A percentile compares a stretch with the other conserved stretches of the same genome.
phyloP scores from a whole-genome alignment of 768 basidiomycete species.

The Lenzites betulinus region DNA sequence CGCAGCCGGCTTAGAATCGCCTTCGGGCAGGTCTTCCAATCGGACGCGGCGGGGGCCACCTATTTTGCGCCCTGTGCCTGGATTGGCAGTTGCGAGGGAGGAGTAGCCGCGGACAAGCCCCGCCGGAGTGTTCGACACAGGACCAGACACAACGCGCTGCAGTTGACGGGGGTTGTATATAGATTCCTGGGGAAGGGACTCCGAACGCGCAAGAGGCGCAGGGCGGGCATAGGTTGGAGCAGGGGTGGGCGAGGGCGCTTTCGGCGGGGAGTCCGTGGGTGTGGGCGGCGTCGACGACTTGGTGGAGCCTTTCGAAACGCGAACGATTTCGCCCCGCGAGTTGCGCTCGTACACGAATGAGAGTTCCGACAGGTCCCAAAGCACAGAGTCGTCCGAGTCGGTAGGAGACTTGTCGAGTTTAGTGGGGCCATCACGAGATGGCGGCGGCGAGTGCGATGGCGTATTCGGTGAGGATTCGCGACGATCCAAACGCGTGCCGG shows the following conservation, averaged over 20 bases:
- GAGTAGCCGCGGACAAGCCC: slow-evolving; percentile 34
- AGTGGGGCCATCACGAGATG: slow-evolving; percentile 11
- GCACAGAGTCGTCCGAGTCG: slow-evolving; percentile 57
- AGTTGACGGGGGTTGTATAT: slow-evolving; percentile 51
- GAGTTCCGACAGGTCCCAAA: slow-evolving; percentile 51
- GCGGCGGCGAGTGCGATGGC: slow-evolving; percentile 17
- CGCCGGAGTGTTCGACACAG: slow-evolving; percentile 38
- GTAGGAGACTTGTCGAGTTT: slow-evolving; percentile 24
- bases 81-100: slow-evolving; percentile 15
- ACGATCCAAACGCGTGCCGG: slow-evolving; percentile 6
- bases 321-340: slow-evolving; percentile 55
- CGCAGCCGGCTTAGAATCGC: slow-evolving; percentile 37
- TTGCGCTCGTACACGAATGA: slow-evolving; percentile 67
- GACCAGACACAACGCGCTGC: slow-evolving; percentile 67
- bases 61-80: slow-evolving; percentile 24
- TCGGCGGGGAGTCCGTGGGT: slow-evolving; percentile 37
- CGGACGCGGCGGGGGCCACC: slow-evolving; percentile 31
- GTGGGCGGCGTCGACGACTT: slow-evolving; percentile 48
- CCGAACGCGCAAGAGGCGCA: slow-evolving; percentile 63
- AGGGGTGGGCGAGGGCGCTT: slow-evolving; percentile 40
- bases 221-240: slow-evolving; percentile 37
- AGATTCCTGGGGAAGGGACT: slow-evolving; percentile 51
- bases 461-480: slow-evolving; percentile 19
- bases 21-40: slow-evolving; percentile 33
- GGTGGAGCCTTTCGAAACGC: slow-evolving; percentile 56